Evolutionary conservation across 2,329 filamentous ascomycete genomes (phyloP).

Genomic region (Neodidymelliopsis sp.): DNA sequence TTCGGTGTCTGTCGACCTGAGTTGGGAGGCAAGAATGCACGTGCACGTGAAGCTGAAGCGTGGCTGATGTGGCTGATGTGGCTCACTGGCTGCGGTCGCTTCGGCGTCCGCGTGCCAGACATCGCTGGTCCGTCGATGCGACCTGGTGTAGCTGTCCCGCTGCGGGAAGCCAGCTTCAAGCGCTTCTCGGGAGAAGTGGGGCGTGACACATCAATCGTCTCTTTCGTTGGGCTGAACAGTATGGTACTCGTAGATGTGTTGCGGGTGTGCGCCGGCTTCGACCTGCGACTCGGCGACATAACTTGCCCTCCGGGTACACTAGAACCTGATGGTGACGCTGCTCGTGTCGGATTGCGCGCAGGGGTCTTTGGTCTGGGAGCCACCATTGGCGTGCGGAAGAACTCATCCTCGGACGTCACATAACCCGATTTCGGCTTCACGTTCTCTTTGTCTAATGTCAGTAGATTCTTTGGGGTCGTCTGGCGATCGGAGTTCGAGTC

Average conservation of each 20-base stretch:
- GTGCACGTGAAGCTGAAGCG: conserved; percentile 40
- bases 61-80: conserved; percentile 26
- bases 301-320: conserved; percentile 44
- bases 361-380: conserved; percentile 36
- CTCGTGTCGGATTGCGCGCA: conserved; percentile 29
- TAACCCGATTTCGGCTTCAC: conserved; percentile 33
- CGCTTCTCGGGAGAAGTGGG: conserved; percentile 41
- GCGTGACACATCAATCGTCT: conserved; percentile 48
- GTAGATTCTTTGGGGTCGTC: conserved; percentile 24
- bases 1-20: conserved; percentile 65
- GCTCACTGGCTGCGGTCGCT: conserved; percentile 38
- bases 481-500: conserved; percentile 39
- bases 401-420: conserved; percentile 51
- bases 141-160: conserved; percentile 45
- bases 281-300: conserved; percentile 41
- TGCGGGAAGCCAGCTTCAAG: conserved; percentile 40
- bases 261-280: conserved; percentile 66
- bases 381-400: conserved; percentile 54
- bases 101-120: conserved; percentile 53
- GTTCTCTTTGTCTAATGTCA: conserved; percentile 38
- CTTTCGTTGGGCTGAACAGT: conserved; percentile 73
- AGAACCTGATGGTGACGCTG: conserved; percentile 37
- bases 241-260: conserved; percentile 85
- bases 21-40: conserved; percentile 52
- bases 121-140: conserved; percentile 28